These are phyloP conservation scores for Lasiosphaeris hirsuta DNA, from an alignment of 495 filamentous ascomycete species.

Conservation along the genomic window DNA sequence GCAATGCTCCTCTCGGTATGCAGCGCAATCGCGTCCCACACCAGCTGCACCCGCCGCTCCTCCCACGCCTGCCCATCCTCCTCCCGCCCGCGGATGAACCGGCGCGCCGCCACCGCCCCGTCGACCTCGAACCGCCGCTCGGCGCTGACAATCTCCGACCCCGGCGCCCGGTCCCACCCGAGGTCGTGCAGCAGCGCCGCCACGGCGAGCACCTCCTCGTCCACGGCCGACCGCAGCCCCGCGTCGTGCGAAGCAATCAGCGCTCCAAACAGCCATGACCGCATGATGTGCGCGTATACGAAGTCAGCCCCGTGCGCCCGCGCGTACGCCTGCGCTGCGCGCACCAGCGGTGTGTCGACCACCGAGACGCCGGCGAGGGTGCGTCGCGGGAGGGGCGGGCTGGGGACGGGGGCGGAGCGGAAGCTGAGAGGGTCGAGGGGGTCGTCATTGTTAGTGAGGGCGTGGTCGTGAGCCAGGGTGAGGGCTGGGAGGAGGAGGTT, in stretches of 20 bases:
- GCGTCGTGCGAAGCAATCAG: slow-evolving; percentile 30
- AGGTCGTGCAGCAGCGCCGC: slow-evolving; percentile 35
- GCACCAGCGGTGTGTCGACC: slow-evolving; percentile 40
- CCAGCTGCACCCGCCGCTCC: slow-evolving; percentile 35
- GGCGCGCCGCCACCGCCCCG: slow-evolving; percentile 12
- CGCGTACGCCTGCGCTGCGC: slow-evolving; percentile 37
- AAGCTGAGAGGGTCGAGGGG: no score
- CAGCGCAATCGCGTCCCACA: slow-evolving; percentile 56
- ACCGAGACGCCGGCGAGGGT: slow-evolving; percentile 31
- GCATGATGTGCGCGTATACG: slow-evolving; percentile 43
- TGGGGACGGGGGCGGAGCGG: no score
- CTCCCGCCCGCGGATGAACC: slow-evolving; percentile 8
- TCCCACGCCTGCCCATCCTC: slow-evolving; percentile 15
- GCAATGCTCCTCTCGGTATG: slow-evolving; percentile 44
- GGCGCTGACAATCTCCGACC: slow-evolving; percentile 24
- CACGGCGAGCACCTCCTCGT: slow-evolving; percentile 36
- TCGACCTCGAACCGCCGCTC: slow-evolving; percentile 42
- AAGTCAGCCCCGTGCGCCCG: slow-evolving; percentile 33
- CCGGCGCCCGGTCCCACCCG: slow-evolving; percentile 23
- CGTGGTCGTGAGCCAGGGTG: no score
- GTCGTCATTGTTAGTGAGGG: no score
- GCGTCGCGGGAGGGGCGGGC: no score
- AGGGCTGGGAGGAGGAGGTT: no score
- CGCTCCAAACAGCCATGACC: slow-evolving; percentile 39
- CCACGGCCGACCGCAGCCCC: slow-evolving; percentile 23